Evolutionary conservation across 2,329 filamentous ascomycete genomes (phyloP).

Genomic region (Colletotrichum musicola): DNA sequence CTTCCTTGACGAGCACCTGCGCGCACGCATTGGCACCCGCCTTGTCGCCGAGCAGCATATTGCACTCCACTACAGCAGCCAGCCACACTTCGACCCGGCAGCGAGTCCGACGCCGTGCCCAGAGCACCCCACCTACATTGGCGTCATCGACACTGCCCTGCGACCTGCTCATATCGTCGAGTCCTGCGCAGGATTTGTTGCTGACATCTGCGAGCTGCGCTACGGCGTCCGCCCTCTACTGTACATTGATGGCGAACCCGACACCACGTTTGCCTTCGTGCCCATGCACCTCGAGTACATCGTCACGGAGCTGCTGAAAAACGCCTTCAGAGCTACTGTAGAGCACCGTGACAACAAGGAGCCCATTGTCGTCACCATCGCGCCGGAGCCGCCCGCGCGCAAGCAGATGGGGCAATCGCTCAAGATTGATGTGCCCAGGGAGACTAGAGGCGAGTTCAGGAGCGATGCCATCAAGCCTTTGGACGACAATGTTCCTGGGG

Average conservation of each 20-base stretch:
- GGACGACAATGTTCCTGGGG: constrained; percentile 79
- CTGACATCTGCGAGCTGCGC: constrained; percentile 95
- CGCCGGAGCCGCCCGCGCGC: constrained; percentile 69
- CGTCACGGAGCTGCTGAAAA: constrained; percentile 95
- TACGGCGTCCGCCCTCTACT: constrained; percentile 90
- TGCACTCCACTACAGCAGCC: constrained; percentile 80
- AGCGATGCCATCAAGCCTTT: constrained; percentile 67
- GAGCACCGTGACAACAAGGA: constrained; percentile 84
- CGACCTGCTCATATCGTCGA: constrained; percentile 85
- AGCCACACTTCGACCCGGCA: constrained; percentile 75
- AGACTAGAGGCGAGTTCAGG: constrained; percentile 55
- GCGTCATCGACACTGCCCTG: constrained; percentile 93
- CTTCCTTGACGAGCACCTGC: constrained; percentile 93
- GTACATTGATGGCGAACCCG: constrained; percentile 85
- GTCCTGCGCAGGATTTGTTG: constrained; percentile 88
- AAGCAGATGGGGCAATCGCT: constrained; percentile 44
- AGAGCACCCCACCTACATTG: constrained; percentile 79
- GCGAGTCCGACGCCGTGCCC: constrained; percentile 64
- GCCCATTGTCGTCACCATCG: constrained; percentile 92
- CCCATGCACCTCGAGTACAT: constrained; percentile 98
- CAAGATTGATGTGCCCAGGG: constrained; percentile 51
- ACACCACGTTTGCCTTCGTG: constrained; percentile 92
- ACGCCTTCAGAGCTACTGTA: constrained; percentile 93
- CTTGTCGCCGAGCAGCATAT: constrained; percentile 98
- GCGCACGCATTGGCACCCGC: constrained; percentile 92